Percentiles rank a stretch among this genome's conserved stretches.
Evolutionary conservation across 2,329 filamentous ascomycete genomes (phyloP).

Genomic region (Cladosporium halotolerans): DNA sequence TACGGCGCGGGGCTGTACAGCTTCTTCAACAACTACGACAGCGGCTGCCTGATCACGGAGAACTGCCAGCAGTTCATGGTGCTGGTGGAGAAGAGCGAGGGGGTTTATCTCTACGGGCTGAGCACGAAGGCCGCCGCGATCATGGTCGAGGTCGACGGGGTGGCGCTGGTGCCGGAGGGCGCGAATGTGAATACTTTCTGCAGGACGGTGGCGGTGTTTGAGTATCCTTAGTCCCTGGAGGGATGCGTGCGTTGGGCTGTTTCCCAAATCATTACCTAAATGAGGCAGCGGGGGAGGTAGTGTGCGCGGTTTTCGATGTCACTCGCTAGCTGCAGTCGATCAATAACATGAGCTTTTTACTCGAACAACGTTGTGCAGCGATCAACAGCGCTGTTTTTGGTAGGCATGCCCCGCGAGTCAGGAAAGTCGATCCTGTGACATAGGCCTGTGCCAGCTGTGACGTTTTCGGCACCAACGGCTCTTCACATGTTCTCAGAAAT

Average conservation of each 20-base stretch:
- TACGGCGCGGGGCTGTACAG: slow-evolving; percentile 53
- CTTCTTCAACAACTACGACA: slow-evolving; percentile 53
- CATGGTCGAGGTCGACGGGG: slow-evolving; percentile 36
- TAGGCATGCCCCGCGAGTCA: too few relatives aligned
- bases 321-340: too few relatives aligned
- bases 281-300: too few relatives aligned
- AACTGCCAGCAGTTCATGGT: slow-evolving; percentile 47
- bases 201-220: slow-evolving; percentile 26
- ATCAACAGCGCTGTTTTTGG: too few relatives aligned
- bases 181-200: slow-evolving; percentile 23
- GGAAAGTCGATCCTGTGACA: too few relatives aligned
- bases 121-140: slow-evolving; percentile 41
- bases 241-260: background rate
- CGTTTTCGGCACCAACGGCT: too few relatives aligned
- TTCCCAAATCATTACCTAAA: too few relatives aligned
- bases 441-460: too few relatives aligned
- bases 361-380: too few relatives aligned
- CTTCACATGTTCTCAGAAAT: too few relatives aligned
- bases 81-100: slow-evolving; percentile 35
- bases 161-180: slow-evolving; percentile 20
- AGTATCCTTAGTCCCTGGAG: slow-evolving; percentile 22
- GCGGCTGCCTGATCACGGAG: slow-evolving; percentile 40
- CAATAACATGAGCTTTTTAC: too few relatives aligned
- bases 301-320: too few relatives aligned
- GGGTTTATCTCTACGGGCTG: slow-evolving; percentile 40